Conservation (phyloP, 768 basidiomycete genomes). For the Coprinopsis sp. region DNA sequence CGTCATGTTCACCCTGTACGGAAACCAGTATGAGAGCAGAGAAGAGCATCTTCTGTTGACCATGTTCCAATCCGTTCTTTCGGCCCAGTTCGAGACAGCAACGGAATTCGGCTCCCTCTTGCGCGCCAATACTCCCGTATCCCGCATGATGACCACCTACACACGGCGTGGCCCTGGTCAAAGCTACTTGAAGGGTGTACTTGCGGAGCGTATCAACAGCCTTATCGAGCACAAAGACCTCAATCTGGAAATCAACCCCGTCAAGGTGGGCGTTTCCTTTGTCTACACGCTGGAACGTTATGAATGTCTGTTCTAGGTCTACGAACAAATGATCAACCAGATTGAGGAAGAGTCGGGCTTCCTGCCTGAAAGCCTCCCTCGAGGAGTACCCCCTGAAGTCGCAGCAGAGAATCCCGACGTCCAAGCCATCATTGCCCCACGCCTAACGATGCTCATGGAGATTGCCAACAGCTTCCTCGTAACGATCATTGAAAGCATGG, state of each 20-base stretch:
- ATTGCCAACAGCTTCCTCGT: conserved; percentile 97
- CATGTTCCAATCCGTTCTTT: conserved; percentile 98
- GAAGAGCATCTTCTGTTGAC: conserved; percentile 98
- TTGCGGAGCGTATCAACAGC: conserved; percentile 97
- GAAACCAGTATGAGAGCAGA: conserved; percentile 97
- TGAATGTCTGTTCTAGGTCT: conserved; percentile 56
- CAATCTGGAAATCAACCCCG: conserved; percentile 97
- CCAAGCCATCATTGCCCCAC: conserved; percentile 95
- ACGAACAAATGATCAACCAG: conserved; percentile 99
- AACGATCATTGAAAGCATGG: conserved; percentile 98
- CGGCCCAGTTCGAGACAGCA: conserved; percentile 98
- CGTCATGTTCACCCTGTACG: conserved; percentile 99
- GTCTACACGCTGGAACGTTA: conserved; percentile 1
- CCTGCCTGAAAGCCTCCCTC: conserved; percentile 84
- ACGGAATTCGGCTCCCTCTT: conserved; percentile 98
- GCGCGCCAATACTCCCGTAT: conserved; percentile 98
- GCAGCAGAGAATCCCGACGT: conserved; percentile 94
- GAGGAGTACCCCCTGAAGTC: conserved; percentile 91
- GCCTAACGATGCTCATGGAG: conserved; percentile 99
- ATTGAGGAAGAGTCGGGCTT: conserved; percentile 97
- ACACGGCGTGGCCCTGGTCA: conserved; percentile 98
- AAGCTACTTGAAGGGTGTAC: conserved; percentile 94
- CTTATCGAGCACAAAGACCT: conserved; percentile 99
- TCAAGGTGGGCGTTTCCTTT: conserved; percentile 59
- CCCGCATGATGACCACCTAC: conserved; percentile 99